Evolutionary conservation across 805 yeast species (phyloP), one percentile per base, ranked within the genome.

Genomic region (Citeromyces matritensis): DNA sequence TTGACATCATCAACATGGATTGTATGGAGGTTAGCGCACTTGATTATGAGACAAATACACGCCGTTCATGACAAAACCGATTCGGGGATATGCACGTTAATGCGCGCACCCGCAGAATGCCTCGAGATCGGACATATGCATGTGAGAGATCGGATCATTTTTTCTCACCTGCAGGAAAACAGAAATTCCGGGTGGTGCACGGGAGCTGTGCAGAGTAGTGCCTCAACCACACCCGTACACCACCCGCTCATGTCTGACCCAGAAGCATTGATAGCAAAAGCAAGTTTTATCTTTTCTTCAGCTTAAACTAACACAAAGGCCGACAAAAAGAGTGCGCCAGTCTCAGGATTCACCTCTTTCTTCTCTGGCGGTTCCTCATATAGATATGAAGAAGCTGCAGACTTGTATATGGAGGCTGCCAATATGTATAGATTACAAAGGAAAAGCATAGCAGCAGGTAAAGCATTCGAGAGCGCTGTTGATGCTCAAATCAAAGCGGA

Each of bases 381-480:
- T 38, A 67, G 82, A 38, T 69, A 60, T 33, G 99, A 91, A 49
- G 98, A 91, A 40, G 97, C 98, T 3, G 77, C 86, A 3, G 98
- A 91, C 40, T 56, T 83, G 19, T 88, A 76, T 48, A 63, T 78
- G 14, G 93, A 86, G 53, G 98, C 98, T 2, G 99, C 93, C n/a
- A 91, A 88, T 47, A 65, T 72, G 19, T 91, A 74, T 59, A 69
- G 86, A 38, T 55, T 91, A 35, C 74, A 71, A 42, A 82, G 81
- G 45, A 80, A 84, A 47, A 67, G 69, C 40, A 55, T 61, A 13
- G 58, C 64, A 33, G 96, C 97, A 0, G 97, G 97, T 8, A 59
- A 66, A 39, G 74, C 84, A 12, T 88, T 86, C 48, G 76, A 80
- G 37, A 74, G 72, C 44, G 97, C 98, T 1, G 93, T 96, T 1